Percentiles rank a stretch among this genome's conserved stretches.
Evolutionary conservation across 306 rosid species (phyloP).

Genomic region (Quercus bicolor): DNA sequence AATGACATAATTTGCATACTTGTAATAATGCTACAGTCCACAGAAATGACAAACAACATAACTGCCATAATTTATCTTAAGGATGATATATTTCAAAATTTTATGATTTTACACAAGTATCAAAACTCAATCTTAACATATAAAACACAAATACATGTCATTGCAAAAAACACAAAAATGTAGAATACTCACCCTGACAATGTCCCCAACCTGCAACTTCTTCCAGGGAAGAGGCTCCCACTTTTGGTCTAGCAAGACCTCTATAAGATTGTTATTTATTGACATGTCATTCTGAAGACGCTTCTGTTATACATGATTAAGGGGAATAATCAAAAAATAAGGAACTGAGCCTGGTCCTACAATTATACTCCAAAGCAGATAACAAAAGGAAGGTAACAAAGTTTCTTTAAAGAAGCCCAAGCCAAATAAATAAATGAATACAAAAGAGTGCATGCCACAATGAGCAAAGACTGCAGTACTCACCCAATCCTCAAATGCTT

Average conservation of each 20-base stretch:
- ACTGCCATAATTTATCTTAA: conserved; percentile 1
- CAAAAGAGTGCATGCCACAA: conserved; percentile 10
- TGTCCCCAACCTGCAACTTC: conserved; percentile 85
- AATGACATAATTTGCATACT: conserved; percentile 7
- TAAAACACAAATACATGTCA: conserved; percentile 15
- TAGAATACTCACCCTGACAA: conserved; percentile 65
- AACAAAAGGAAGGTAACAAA: background rate
- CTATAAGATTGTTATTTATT: conserved; percentile 60
- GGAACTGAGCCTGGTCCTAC: background rate
- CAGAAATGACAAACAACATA: conserved; percentile 14
- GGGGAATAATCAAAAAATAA: conserved; percentile 12
- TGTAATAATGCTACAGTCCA: conserved; percentile 9
- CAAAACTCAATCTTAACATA: conserved; percentile 3
- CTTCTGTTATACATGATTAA: conserved; percentile 54
- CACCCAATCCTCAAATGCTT: conserved; percentile 97
- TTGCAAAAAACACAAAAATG: background rate
- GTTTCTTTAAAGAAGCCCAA: background rate
- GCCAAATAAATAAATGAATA: background rate
- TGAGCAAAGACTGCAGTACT: conserved; percentile 32
- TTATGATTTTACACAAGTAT: background rate
- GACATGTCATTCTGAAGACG: conserved; percentile 92
- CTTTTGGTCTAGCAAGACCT: conserved; percentile 74
- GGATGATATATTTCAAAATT: background rate
- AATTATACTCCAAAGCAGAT: background rate
- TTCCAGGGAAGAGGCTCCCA: conserved; percentile 88